Evolutionary conservation across 441 rosid species (phyloP).

Genomic region (Cnidoscolus chayamansa): DNA sequence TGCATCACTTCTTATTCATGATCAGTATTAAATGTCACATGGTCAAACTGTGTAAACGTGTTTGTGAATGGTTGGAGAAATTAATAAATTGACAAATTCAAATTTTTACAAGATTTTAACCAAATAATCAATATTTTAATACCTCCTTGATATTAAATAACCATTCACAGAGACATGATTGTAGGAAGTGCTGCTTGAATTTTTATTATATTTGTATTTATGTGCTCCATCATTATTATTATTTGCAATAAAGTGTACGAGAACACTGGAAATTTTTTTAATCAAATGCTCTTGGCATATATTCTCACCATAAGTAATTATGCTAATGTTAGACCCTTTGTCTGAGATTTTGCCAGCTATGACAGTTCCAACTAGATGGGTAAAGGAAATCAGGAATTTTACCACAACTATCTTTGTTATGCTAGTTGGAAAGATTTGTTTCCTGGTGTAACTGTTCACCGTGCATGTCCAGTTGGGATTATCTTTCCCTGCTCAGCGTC

Average conservation of each 20-base stretch:
- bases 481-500: neutral
- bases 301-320: neutral
- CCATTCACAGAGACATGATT: neutral
- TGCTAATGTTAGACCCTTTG: neutral
- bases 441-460: neutral
- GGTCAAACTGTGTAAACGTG: neutral
- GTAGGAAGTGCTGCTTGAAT: neutral
- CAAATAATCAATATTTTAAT: neutral
- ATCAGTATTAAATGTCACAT: neutral
- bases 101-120: neutral
- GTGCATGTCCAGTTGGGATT: neutral
- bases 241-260: too few relatives aligned
- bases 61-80: neutral
- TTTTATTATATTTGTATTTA: neutral
- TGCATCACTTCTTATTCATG: constrained; percentile 4
- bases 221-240: neutral
- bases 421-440: neutral
- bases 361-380: neutral
- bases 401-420: neutral
- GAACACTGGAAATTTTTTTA: too few relatives aligned
- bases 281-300: neutral
- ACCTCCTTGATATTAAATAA: neutral
- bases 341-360: neutral
- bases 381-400: neutral
- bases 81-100: neutral